These are phyloP conservation scores for Cubamyces lactineus DNA, from an alignment of 768 basidiomycete genomes.

Conservation along the genomic window DNA sequence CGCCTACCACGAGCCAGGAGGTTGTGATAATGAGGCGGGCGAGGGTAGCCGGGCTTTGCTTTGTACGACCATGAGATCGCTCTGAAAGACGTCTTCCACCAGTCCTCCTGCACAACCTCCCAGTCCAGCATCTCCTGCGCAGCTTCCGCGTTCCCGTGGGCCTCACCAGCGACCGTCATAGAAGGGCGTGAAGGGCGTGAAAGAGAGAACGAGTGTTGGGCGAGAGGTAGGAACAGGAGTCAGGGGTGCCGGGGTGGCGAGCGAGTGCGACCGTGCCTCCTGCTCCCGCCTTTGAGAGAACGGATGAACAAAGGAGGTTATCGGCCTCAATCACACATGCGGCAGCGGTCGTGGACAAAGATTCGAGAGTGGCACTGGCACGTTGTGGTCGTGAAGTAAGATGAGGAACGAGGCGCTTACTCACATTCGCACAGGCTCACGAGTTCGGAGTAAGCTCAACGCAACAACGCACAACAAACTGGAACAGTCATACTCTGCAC, in stretches of 20 bases:
- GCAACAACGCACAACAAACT: constrained; percentile 5
- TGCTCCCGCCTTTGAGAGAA: constrained; percentile 20
- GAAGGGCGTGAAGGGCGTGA: neutral
- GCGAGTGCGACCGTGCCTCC: constrained; percentile 8
- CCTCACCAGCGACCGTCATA: constrained; percentile 2
- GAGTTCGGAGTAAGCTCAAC: neutral
- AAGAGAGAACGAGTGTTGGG: neutral
- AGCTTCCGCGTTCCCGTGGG: neutral
- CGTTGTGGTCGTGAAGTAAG: constrained; percentile 27
- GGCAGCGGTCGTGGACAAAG: constrained; percentile 24
- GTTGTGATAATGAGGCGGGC: constrained; percentile 30
- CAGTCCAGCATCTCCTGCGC: constrained; percentile 16
- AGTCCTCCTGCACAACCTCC: constrained; percentile 23
- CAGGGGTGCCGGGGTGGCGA: constrained; percentile 18
- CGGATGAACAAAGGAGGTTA: constrained; percentile 24
- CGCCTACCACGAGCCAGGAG: constrained; percentile 23
- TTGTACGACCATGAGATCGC: constrained; percentile 26
- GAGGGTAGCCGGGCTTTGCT: constrained; percentile 20
- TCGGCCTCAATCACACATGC: constrained; percentile 27
- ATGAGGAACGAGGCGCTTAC: constrained; percentile 21
- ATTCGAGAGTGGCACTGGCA: constrained; percentile 15
- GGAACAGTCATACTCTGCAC: neutral
- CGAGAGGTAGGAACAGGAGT: constrained; percentile 2
- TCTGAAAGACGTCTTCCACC: constrained; percentile 28
- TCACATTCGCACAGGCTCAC: neutral